A percentile compares a stretch with the other conserved stretches of the same genome.
phyloP scores from a whole-genome alignment of 108 stramenopile species.

The Nitzschia putrida region DNA sequence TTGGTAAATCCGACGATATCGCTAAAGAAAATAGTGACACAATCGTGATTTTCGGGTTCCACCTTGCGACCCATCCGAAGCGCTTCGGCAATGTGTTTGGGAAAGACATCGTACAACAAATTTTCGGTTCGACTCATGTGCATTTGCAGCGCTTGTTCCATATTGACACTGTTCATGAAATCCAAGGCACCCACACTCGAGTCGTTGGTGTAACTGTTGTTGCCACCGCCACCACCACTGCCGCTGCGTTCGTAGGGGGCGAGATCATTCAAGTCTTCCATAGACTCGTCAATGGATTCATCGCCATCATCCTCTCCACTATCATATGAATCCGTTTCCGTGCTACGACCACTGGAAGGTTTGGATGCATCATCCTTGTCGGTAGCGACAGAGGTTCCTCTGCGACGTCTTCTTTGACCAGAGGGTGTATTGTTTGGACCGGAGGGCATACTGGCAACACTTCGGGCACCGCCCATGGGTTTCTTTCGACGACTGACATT shows the following conservation, averaged over 20 bases:
- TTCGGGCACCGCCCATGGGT: slow-evolving; percentile 5
- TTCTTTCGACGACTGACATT: slow-evolving; percentile 17
- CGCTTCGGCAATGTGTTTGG: slow-evolving; percentile 49
- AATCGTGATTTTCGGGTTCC: slow-evolving; percentile 51
- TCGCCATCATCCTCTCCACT: slow-evolving; percentile 17
- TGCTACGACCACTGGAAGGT: slow-evolving; percentile 10
- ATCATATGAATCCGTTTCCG: slow-evolving; percentile 1
- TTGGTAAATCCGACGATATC: slow-evolving; percentile 77
- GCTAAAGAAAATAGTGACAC: slow-evolving; percentile 63
- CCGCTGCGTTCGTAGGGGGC: not conserved
- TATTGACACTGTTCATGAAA: not conserved
- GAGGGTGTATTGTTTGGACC: slow-evolving; percentile 6
- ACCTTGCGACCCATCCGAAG: slow-evolving; percentile 51
- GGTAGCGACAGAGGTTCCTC: not conserved
- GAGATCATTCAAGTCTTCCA: slow-evolving; percentile 15
- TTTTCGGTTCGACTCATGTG: slow-evolving; percentile 38
- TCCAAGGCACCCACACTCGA: not conserved
- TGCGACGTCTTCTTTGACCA: not conserved
- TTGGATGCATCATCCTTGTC: not conserved
- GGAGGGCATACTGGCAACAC: slow-evolving; percentile 25
- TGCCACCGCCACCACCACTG: not conserved
- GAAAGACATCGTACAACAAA: slow-evolving; percentile 45
- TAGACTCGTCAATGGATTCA: slow-evolving; percentile 23
- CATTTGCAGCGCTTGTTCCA: slow-evolving; percentile 26
- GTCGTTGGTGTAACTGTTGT: not conserved